Base-by-base conservation (phyloP, 177 flowering plant genomes). In the Vitis hybrid region DNA sequence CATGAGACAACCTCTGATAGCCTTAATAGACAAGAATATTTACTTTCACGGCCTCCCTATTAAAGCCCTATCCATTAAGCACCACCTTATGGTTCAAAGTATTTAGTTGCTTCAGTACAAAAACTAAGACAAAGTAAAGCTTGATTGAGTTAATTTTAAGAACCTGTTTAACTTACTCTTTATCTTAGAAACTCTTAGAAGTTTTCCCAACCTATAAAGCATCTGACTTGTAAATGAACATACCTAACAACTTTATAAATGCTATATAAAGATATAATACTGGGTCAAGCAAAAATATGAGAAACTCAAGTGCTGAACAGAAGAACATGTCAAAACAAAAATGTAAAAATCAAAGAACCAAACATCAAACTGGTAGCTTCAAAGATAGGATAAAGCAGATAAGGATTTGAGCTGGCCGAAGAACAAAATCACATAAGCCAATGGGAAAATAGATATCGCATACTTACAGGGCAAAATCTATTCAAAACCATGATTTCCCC, bases 391-490 rank as follows among this genome's bases (percentile, higher is more conserved):
- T 27, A 13, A 6, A 24, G 4, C 15, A 3, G 62, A 13, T 14
- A 24, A 46, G 48, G n/a, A 13, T 4, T 17, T 48, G 19, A 10
- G 60, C 30, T 48, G 15, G 11, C 24, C 13, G 48, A 35, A 52
- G 27, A 3, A 17, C 50, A 64, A 56, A n/a, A 67, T 3, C 49
- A 56, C 54, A 64, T 14, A 51, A 21, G 61, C 56, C 6, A 52
- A 51, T 48, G 56, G 30, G 13, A 49, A 62, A 13, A 64, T 10
- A n/a, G 18, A 52, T 2, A 24, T 4, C 57, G 40, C 1, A 35
- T 35, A 83, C 96, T 91, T 86, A 94, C 99, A 21, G 99, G 99
- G 80, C 99, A 93, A 82, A 84, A 87, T 69, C 17, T 78, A 4
- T 66, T 74, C 84, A 94, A 65, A 54, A 82, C 78, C 87, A 93